These are phyloP conservation scores for Colletotrichum neosansevieriae DNA, from an alignment of 2,329 filamentous ascomycete species.

Conservation along the genomic window DNA sequence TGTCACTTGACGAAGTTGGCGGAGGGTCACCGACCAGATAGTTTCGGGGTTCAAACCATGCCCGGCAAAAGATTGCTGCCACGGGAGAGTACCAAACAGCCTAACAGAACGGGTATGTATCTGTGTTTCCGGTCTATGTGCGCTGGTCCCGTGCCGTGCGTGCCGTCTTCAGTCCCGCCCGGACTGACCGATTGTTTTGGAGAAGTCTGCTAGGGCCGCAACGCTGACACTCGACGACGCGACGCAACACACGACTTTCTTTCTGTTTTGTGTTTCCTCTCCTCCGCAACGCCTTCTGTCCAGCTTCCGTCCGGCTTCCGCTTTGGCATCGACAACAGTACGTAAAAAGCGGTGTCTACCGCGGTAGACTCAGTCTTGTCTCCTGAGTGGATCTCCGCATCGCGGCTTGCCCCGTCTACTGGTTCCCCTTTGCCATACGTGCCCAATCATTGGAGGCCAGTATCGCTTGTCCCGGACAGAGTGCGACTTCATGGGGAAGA, in stretches of 20 bases:
- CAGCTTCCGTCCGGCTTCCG: not conserved
- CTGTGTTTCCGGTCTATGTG: conserved; percentile 4
- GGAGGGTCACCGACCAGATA: conserved; percentile 18
- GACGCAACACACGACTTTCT: not conserved
- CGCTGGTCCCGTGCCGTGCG: not conserved
- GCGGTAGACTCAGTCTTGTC: conserved; percentile 27
- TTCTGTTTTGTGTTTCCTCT: conserved; percentile 1
- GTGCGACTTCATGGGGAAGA: conserved; percentile 16
- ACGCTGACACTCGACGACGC: not conserved
- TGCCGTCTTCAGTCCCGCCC: not conserved
- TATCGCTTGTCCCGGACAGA: conserved; percentile 9
- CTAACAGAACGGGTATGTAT: not conserved
- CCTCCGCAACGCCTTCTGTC: not conserved
- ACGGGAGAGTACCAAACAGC: not conserved
- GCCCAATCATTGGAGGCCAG: conserved; percentile 11
- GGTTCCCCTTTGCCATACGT: conserved; percentile 7
- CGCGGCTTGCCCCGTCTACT: conserved; percentile 5
- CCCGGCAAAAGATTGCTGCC: not conserved
- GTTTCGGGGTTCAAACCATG: conserved; percentile 15
- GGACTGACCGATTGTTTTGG: not conserved
- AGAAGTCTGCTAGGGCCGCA: not conserved
- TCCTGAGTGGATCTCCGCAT: conserved; percentile 31
- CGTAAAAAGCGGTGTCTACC: conserved; percentile 37
- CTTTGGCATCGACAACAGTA: not conserved
- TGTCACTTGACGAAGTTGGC: conserved; percentile 34